Evolutionary conservation across 805 yeast genomes (phyloP).

Genomic region (Candida lessepsii): DNA sequence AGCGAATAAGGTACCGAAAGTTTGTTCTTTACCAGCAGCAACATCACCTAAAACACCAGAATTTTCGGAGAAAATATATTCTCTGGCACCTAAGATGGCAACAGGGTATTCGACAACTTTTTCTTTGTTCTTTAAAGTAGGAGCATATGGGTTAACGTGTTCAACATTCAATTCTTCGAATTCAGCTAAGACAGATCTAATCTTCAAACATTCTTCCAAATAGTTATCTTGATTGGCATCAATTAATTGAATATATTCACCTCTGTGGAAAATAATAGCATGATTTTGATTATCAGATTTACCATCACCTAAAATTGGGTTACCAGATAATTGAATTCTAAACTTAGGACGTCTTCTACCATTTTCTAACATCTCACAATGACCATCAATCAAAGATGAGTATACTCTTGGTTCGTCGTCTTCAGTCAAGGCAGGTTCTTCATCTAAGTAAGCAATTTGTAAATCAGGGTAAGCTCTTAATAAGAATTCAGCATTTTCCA

Average conservation of each 20-base stretch:
- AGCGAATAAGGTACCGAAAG: conserved; percentile 82
- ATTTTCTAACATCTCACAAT: conserved; percentile 56
- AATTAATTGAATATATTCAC: conserved; percentile 75
- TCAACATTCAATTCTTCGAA: conserved; percentile 63
- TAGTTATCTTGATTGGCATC: conserved; percentile 87
- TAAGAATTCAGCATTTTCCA: conserved; percentile 56
- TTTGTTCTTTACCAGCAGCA: conserved; percentile 87
- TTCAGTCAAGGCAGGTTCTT: conserved; percentile 41
- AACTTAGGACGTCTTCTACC: conserved; percentile 63
- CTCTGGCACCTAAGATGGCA: conserved; percentile 82
- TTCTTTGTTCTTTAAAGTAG: conserved; percentile 59
- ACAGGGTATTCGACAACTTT: conserved; percentile 53
- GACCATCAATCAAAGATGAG: conserved; percentile 71
- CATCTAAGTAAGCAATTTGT: conserved; percentile 62
- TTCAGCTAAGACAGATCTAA: conserved; percentile 71
- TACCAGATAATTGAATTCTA: conserved; percentile 66
- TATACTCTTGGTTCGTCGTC: conserved; percentile 49
- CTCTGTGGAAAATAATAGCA: conserved; percentile 70
- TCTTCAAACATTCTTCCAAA: conserved; percentile 77
- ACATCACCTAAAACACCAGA: conserved; percentile 80
- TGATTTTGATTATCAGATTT: conserved; percentile 83
- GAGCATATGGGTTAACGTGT: conserved; percentile 80
- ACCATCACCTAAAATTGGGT: conserved; percentile 84
- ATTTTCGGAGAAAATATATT: conserved; percentile 79
- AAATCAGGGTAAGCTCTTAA: conserved; percentile 66